These are phyloP conservation scores for Pseudogymnoascus sp. DNA, from an alignment of 2,329 filamentous ascomycete genomes.

Conservation along the genomic window DNA sequence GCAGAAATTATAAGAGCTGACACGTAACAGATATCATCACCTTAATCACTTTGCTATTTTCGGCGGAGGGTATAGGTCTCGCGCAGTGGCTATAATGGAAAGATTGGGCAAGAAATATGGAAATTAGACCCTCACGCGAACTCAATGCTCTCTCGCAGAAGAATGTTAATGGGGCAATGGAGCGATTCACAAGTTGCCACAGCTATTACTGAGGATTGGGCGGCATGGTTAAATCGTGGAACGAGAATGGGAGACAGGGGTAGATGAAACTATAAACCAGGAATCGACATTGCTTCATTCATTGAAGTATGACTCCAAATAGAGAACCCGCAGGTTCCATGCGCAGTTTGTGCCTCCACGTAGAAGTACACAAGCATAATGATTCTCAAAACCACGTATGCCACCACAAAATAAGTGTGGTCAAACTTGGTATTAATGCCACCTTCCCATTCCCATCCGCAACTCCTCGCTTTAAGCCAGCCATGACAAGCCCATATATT, in stretches of 20 bases:
- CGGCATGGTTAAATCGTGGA: neutral
- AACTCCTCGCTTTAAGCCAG: conserved; percentile 4
- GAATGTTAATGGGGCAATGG: neutral
- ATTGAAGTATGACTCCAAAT: neutral
- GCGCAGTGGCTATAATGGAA: conserved; percentile 74
- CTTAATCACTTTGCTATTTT: conserved; percentile 71
- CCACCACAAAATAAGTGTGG: neutral
- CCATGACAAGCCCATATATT: neutral
- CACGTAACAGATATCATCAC: conserved; percentile 63
- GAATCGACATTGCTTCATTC: neutral
- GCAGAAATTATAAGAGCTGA: conserved; percentile 7
- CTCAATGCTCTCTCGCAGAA: neutral
- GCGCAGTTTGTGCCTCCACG: neutral
- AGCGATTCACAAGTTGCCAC: neutral
- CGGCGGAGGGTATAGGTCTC: conserved; percentile 66
- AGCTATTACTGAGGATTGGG: neutral
- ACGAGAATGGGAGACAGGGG: neutral
- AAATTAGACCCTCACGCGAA: neutral
- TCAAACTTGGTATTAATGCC: neutral
- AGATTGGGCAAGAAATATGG: conserved; percentile 65
- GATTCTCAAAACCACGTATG: neutral
- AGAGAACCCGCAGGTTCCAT: neutral
- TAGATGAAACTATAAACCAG: neutral
- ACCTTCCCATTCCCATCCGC: neutral
- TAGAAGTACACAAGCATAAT: neutral